Conservation (phyloP, 495 filamentous ascomycete genomes). For the Aspergillus heteromorphus region DNA sequence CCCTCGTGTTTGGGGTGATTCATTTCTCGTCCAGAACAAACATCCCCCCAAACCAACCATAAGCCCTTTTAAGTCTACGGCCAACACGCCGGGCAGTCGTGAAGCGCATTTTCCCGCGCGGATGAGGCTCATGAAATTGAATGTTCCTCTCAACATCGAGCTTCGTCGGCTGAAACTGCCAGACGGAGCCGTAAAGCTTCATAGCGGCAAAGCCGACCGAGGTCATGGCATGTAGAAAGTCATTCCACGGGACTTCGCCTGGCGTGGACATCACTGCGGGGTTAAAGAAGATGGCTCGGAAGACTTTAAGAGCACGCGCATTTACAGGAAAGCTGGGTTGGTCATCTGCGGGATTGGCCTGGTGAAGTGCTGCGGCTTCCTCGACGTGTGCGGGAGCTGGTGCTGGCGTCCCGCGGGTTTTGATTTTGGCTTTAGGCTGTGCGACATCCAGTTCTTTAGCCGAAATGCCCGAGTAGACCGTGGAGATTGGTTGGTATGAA, state of each 20-base stretch:
- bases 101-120: constrained; percentile 37
- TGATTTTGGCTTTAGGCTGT: constrained; percentile 29
- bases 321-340: constrained; percentile 35
- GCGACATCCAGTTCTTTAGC: background rate
- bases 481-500: constrained; percentile 9
- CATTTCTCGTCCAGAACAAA: constrained; percentile 21
- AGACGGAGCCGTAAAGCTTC: constrained; percentile 51
- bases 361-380: background rate
- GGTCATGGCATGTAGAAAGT: constrained; percentile 49
- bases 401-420: constrained; percentile 32
- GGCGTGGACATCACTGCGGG: constrained; percentile 19
- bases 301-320: constrained; percentile 41
- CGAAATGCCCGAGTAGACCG: constrained; percentile 7
- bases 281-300: constrained; percentile 40
- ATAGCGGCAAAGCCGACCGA: constrained; percentile 38
- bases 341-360: background rate
- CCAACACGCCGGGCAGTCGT: constrained; percentile 33
- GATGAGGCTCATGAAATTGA: constrained; percentile 52
- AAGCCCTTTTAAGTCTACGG: constrained; percentile 39
- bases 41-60: constrained; percentile 39
- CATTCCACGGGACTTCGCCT: constrained; percentile 44
- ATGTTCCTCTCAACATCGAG: constrained; percentile 41
- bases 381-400: background rate
- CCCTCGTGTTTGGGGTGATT: too few species aligned
- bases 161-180: constrained; percentile 42